Evolutionary conservation across 352 stramenopile genomes (phyloP).

Genomic region (Globisporangium abappressorium): DNA sequence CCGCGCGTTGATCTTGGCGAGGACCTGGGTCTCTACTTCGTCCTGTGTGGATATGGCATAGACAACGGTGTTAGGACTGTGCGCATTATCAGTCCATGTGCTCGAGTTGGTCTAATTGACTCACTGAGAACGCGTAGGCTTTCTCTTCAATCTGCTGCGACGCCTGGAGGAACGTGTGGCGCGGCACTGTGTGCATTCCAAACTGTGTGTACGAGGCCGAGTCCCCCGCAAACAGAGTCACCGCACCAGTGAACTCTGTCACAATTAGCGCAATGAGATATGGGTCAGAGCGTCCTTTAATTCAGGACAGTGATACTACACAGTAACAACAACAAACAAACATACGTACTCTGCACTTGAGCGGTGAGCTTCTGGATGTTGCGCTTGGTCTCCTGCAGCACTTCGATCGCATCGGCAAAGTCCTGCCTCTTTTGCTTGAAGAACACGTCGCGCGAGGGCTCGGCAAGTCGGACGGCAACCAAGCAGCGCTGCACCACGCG

Average conservation of each 20-base stretch:
- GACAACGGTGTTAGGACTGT: background rate
- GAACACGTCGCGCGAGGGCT: slow-evolving; percentile 48
- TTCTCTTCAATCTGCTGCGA: slow-evolving; percentile 15
- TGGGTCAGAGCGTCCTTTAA: background rate
- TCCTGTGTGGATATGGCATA: slow-evolving; percentile 23
- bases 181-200: background rate
- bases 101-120: background rate
- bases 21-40: slow-evolving; percentile 33
- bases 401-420: slow-evolving; percentile 38
- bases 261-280: background rate
- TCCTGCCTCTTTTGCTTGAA: slow-evolving; percentile 46
- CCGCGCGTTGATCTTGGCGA: slow-evolving; percentile 39
- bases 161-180: slow-evolving; percentile 12
- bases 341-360: slow-evolving; percentile 37
- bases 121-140: slow-evolving; percentile 17
- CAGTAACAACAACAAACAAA: background rate
- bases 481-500: slow-evolving; percentile 61
- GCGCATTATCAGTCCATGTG: background rate
- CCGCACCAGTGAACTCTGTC: slow-evolving; percentile 9
- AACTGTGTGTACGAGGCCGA: slow-evolving; percentile 12
- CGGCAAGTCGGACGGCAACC: slow-evolving; percentile 42
- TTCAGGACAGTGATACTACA: background rate
- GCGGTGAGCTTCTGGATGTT: slow-evolving; percentile 42
- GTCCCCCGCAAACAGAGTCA: slow-evolving; percentile 15
- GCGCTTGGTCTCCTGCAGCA: slow-evolving; percentile 36